Evolutionary conservation across 306 rosid genomes (phyloP), one percentile per base, ranked within the genome.

Genomic region (Fagus crenata): DNA sequence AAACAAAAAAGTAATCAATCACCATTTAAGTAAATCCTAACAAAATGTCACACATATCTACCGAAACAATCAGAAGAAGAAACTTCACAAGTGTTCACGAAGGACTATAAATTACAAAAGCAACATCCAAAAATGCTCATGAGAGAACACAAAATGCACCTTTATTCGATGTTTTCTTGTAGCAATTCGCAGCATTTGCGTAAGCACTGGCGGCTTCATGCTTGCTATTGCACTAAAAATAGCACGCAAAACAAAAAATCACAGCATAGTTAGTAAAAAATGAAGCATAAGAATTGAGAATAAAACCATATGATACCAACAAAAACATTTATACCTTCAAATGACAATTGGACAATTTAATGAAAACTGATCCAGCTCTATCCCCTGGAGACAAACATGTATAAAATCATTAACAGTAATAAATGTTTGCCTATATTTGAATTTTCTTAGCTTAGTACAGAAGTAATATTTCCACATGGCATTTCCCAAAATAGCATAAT

Each of bases 191-290:
- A 80, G 87, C 90, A 72, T 55, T 81, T 22, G 75, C 88, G 78
- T 84, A 87, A 78, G 87, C 88, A 72, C 74, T 78, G 36, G 88
- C 90, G 75, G 90, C 88, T 82, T 87, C 85, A 75, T 84, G 39
- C 74, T 85, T 84, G 84, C 80, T 87, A 77, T 82, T 88, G 12
- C 76, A 40, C 90, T 87, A 81, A 76, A 6, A 53, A 83, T 69
- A 67, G 14, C 67, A 83, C 43, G 11, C 2, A 46, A 0, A 46
- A 12, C 51, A 46, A 2, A 1, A 46, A 46, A 53, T 13, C 9
- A 35, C 49, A 17, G 14, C 31, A 32, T 32, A 54, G 60, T 55
- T 74, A 75, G 80, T 6, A 7, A 58, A 58, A 78, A 42, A 12
- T 55, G 43, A 1, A 3, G 15, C 74, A 35, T 49, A 11, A 60